phyloP scores from a whole-genome alignment of 306 rosid species.

The Castanea mollissima region DNA sequence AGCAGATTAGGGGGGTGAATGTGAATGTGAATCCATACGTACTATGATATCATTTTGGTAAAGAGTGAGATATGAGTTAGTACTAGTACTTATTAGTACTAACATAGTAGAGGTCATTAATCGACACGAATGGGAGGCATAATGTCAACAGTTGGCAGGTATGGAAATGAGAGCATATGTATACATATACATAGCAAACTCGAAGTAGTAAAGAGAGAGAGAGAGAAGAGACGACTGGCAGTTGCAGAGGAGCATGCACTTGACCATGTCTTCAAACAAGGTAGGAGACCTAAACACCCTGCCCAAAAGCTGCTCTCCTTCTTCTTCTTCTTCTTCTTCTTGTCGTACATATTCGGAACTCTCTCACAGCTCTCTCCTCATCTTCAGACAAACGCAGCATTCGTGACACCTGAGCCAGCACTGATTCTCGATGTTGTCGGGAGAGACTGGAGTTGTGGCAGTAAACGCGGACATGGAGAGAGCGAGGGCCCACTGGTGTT shows the following conservation, averaged over 20 bases:
- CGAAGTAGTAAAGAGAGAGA: no score
- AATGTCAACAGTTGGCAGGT: no score
- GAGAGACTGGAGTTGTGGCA: conserved; percentile 1
- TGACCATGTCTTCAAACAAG: conserved; percentile 58
- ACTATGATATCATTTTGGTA: no score
- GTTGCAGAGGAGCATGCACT: conserved; percentile 55
- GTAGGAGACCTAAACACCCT: conserved; percentile 54
- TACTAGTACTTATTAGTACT: no score
- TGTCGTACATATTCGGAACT: conserved; percentile 6
- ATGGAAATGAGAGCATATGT: no score
- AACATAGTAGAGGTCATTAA: no score
- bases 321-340: not conserved
- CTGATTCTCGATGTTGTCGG: conserved; percentile 15
- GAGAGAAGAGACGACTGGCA: conserved; percentile 32
- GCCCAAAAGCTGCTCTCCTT: conserved; percentile 23
- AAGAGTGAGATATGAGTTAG: no score
- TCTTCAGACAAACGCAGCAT: conserved; percentile 46
- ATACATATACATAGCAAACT: no score
- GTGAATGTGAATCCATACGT: no score
- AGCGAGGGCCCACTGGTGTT: not conserved
- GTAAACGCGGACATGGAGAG: conserved; percentile 16
- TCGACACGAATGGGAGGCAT: no score
- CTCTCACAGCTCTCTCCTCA: conserved; percentile 36
- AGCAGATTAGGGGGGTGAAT: no score
- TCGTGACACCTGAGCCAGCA: conserved; percentile 37